Conservation (phyloP, 1,139 yeast genomes). For the Candida albicans region DNA sequence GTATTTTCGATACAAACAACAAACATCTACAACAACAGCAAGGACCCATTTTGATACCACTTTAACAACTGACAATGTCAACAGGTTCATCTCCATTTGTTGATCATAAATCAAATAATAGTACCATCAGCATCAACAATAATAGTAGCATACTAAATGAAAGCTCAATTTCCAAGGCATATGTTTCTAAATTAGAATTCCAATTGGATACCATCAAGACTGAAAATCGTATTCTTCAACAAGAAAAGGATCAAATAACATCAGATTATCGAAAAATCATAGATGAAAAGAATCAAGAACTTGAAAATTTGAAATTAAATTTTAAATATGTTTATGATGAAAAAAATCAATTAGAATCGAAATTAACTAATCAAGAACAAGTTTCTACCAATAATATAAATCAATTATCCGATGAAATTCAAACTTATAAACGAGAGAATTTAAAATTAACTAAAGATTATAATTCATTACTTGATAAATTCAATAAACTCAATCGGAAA, state of each 20-base stretch:
- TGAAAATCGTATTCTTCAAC: slow-evolving; percentile 35
- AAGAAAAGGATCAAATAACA: slow-evolving; percentile 30
- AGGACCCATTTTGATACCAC: neutral
- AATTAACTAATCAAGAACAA: slow-evolving; percentile 48
- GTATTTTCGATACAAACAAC: neutral
- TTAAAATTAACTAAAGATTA: slow-evolving; percentile 15
- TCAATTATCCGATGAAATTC: slow-evolving; percentile 32
- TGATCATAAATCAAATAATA: slow-evolving; percentile 14
- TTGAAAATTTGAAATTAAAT: slow-evolving; percentile 46
- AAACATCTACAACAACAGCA: slow-evolving; percentile 1
- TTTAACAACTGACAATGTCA: slow-evolving; percentile 4
- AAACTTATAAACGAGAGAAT: slow-evolving; percentile 20
- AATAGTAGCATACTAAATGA: neutral
- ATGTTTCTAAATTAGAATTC: slow-evolving; percentile 31
- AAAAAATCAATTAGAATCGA: slow-evolving; percentile 55
- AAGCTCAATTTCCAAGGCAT: slow-evolving; percentile 10
- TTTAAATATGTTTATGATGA: slow-evolving; percentile 58
- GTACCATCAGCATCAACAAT: neutral
- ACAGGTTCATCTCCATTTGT: slow-evolving; percentile 20
- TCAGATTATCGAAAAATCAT: slow-evolving; percentile 32
- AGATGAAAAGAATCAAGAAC: slow-evolving; percentile 31
- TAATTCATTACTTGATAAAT: slow-evolving; percentile 25
- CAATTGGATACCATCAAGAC: slow-evolving; percentile 31
- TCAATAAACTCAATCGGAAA: slow-evolving; percentile 23
- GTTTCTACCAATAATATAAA: slow-evolving; percentile 40